phyloP scores from a whole-genome alignment of 441 rosid species.

The Cnidoscolus chayamansa region DNA sequence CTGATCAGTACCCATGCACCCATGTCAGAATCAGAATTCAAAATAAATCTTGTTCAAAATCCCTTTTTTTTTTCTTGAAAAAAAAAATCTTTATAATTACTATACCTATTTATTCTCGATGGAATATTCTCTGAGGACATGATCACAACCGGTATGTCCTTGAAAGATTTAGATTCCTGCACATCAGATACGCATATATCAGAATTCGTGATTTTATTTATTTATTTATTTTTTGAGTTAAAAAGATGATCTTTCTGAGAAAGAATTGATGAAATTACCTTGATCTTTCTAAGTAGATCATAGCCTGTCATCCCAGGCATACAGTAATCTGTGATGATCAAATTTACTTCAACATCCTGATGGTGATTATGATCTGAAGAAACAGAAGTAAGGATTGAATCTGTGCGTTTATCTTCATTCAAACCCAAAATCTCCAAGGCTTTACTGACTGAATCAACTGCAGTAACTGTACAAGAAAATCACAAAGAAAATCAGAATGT shows the following conservation, averaged over 20 bases:
- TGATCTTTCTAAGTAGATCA: constrained; percentile 76
- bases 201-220: background rate
- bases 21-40: background rate
- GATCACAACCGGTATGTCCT: constrained; percentile 68
- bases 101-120: constrained; percentile 53
- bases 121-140: constrained; percentile 80
- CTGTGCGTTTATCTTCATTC: constrained; percentile 22
- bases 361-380: constrained; percentile 21
- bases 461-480: constrained; percentile 50
- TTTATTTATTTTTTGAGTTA: background rate
- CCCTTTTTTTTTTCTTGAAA: background rate
- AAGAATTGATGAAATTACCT: constrained; percentile 34
- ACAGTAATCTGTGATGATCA: constrained; percentile 83
- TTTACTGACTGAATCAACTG: constrained; percentile 82
- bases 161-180: constrained; percentile 53
- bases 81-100: background rate
- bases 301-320: constrained; percentile 96
- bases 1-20: constrained; percentile 29
- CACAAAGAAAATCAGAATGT: background rate
- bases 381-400: constrained; percentile 30
- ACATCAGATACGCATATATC: background rate
- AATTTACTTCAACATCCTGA: constrained; percentile 46
- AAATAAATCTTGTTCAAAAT: background rate
- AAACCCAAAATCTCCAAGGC: constrained; percentile 81
- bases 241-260: background rate